These are phyloP conservation scores for Paraphaeosphaeria sporulosa DNA, from an alignment of 2,329 filamentous ascomycete genomes.

Conservation along the genomic window DNA sequence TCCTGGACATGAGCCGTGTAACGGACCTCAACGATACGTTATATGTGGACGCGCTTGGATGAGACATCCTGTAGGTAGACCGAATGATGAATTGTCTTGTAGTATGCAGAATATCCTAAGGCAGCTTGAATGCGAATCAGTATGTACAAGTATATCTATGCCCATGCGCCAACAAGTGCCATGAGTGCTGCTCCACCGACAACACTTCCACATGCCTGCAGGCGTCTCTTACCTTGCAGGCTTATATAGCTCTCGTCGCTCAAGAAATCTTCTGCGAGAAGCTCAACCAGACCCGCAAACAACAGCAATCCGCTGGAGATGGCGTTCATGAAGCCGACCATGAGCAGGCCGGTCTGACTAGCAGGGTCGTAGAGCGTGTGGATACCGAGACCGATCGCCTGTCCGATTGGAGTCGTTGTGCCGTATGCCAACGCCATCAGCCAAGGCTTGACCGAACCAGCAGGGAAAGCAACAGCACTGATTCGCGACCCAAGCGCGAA, in stretches of 20 bases:
- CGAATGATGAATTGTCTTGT: too few relatives aligned
- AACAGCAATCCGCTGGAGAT: constrained; percentile 57
- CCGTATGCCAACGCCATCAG: constrained; percentile 70
- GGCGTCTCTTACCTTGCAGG: constrained; percentile 63
- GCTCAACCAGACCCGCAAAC: constrained; percentile 59
- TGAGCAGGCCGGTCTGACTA: constrained; percentile 57
- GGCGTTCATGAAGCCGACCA: constrained; percentile 60
- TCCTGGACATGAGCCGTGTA: constrained; percentile 16
- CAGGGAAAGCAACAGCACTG: constrained; percentile 73
- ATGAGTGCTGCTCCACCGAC: constrained; percentile 67
- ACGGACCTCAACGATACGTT: background rate
- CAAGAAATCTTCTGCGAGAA: constrained; percentile 62
- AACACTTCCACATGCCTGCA: constrained; percentile 69
- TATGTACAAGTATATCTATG: constrained; percentile 41
- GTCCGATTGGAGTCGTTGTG: constrained; percentile 61
- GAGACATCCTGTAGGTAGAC: background rate
- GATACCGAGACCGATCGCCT: constrained; percentile 59
- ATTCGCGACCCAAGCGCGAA: constrained; percentile 76
- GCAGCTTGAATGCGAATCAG: background rate
- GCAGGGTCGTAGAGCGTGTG: constrained; percentile 60
- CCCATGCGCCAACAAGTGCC: constrained; percentile 73
- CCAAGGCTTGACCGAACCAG: constrained; percentile 77
- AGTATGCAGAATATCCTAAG: background rate
- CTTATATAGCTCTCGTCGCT: constrained; percentile 70
- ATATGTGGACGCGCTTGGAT: constrained; percentile 3